phyloP scores from a whole-genome alignment of 2,329 filamentous ascomycete genomes.

The Paraphaeosphaeria minitans region DNA sequence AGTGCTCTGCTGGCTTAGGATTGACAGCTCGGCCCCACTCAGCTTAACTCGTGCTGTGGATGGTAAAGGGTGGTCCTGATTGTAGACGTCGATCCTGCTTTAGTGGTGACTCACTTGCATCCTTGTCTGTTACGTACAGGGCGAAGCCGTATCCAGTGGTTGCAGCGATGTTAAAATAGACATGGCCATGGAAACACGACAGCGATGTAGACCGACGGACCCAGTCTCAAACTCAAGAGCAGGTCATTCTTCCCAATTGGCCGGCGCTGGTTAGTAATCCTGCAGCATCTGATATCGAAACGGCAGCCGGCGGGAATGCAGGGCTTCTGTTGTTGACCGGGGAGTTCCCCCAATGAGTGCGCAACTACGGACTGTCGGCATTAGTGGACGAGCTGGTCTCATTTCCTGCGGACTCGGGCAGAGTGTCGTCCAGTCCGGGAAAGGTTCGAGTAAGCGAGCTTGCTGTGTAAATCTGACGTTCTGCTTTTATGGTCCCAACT shows the following conservation, averaged over 20 bases:
- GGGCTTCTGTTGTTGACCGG: background rate
- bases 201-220: background rate
- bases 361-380: slow-evolving; percentile 5
- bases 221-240: background rate
- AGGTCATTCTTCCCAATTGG: slow-evolving; percentile 1
- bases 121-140: slow-evolving; percentile 1
- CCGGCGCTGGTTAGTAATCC: background rate
- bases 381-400: slow-evolving; percentile 3
- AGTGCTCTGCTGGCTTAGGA: background rate
- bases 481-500: background rate
- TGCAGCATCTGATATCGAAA: slow-evolving; percentile 7
- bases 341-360: background rate
- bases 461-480: slow-evolving; percentile 5
- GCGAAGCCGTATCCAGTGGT: background rate
- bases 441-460: slow-evolving; percentile 4
- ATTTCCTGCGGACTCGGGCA: slow-evolving; percentile 8
- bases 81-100: slow-evolving; percentile 2
- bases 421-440: slow-evolving; percentile 4
- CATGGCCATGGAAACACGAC: background rate
- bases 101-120: background rate
- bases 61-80: background rate
- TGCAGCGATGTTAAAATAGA: background rate
- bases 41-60: slow-evolving; percentile 2
- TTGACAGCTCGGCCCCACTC: slow-evolving; percentile 1
- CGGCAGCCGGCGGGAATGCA: slow-evolving; percentile 2